Evolutionary conservation across 2,329 filamentous ascomycete species (phyloP).

Genomic region (Cercospora berteroae): DNA sequence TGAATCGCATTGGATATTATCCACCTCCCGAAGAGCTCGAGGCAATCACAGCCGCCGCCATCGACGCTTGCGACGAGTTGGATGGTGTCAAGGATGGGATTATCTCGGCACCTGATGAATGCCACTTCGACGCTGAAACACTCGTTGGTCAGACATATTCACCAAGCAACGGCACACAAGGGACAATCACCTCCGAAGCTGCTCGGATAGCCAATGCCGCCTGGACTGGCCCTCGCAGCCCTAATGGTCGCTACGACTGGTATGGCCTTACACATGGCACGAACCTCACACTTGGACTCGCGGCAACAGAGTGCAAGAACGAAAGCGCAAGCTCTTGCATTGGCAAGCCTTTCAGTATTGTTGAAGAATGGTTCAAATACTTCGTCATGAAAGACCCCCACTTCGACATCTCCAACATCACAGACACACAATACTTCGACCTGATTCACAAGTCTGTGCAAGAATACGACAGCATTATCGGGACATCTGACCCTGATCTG

Average conservation of each 20-base stretch:
- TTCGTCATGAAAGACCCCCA: slow-evolving; percentile 38
- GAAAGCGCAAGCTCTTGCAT: slow-evolving; percentile 22
- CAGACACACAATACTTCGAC: slow-evolving; percentile 29
- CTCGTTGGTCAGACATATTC: slow-evolving; percentile 43
- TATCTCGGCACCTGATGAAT: slow-evolving; percentile 26
- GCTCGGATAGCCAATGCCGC: slow-evolving; percentile 34
- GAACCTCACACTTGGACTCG: slow-evolving; percentile 26
- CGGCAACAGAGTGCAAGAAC: slow-evolving; percentile 28
- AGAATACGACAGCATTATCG: slow-evolving; percentile 40
- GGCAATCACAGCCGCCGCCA: slow-evolving; percentile 33
- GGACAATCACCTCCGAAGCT: slow-evolving; percentile 29
- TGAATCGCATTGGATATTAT: slow-evolving; percentile 27
- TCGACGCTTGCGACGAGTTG: slow-evolving; percentile 37
- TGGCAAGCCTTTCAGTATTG: slow-evolving; percentile 32
- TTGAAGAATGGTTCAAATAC: slow-evolving; percentile 36
- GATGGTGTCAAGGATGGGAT: slow-evolving; percentile 38
- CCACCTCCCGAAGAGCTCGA: slow-evolving; percentile 36
- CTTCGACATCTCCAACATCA: slow-evolving; percentile 37
- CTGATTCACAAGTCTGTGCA: slow-evolving; percentile 25
- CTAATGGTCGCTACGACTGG: slow-evolving; percentile 33
- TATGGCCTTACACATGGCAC: slow-evolving; percentile 31
- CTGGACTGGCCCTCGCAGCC: slow-evolving; percentile 36
- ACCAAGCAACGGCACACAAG: slow-evolving; percentile 18
- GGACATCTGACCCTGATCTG: slow-evolving; percentile 41
- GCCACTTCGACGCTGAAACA: slow-evolving; percentile 30